A percentile compares a stretch with the other conserved stretches of the same genome.
These are phyloP conservation scores for Xylariomycetidae sp. DNA, from an alignment of 2,329 filamentous ascomycete species.

Conservation along the genomic window DNA sequence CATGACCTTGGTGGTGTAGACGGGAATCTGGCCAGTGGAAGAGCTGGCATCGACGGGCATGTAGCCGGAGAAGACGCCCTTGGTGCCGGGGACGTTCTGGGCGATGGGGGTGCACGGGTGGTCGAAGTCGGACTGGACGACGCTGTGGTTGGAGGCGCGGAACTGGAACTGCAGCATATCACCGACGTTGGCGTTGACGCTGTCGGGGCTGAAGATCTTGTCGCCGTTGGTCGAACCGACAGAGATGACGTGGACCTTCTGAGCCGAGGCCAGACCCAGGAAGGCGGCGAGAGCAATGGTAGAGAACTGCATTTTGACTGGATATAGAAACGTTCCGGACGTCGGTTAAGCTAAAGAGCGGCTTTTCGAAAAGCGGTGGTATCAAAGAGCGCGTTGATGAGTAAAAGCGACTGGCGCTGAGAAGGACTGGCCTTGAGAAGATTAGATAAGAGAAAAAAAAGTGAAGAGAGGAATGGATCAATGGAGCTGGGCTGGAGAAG, in stretches of 20 bases:
- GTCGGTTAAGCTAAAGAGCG: slow-evolving; percentile 13
- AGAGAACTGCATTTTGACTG: slow-evolving; percentile 48
- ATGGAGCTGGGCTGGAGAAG: slow-evolving; percentile 19
- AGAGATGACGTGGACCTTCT: slow-evolving; percentile 55
- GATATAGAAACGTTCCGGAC: slow-evolving; percentile 9
- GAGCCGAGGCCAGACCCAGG: slow-evolving; percentile 33
- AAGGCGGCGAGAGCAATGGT: slow-evolving; percentile 41
- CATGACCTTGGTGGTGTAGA: slow-evolving; percentile 66
- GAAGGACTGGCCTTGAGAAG: slow-evolving; percentile 43
- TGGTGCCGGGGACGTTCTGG: slow-evolving; percentile 39
- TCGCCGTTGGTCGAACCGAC: slow-evolving; percentile 52
- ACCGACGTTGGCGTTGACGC: slow-evolving; percentile 56
- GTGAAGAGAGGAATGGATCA: slow-evolving; percentile 18
- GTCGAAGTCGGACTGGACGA: slow-evolving; percentile 71
- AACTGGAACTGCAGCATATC: slow-evolving; percentile 64
- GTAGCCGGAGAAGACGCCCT: slow-evolving; percentile 61
- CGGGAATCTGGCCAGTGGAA: slow-evolving; percentile 48
- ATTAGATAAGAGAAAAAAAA: slow-evolving; percentile 7
- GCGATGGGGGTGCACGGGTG: slow-evolving; percentile 60
- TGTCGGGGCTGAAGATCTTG: slow-evolving; percentile 60
- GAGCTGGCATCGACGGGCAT: slow-evolving; percentile 53
- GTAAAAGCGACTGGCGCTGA: slow-evolving; percentile 41
- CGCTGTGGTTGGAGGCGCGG: slow-evolving; percentile 65
- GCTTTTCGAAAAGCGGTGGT: slow-evolving; percentile 14
- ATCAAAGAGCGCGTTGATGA: slow-evolving; percentile 23